Evolutionary conservation across 176 grass and related monocot species (phyloP).

Genomic region (Oryza longistaminata): DNA sequence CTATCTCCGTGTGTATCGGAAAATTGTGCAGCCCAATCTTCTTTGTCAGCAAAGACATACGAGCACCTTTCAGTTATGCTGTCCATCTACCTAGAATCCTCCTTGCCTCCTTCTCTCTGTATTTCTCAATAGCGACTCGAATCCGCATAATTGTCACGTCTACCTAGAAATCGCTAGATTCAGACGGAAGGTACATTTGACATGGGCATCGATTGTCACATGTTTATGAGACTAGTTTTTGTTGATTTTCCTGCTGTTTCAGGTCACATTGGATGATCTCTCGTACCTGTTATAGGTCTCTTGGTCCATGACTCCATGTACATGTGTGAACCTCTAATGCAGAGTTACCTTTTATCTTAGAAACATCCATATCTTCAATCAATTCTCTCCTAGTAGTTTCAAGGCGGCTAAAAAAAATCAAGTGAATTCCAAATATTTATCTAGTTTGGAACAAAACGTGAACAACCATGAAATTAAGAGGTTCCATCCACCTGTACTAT

Average conservation of each 20-base stretch:
- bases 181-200: not conserved
- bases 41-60: not conserved
- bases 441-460: too few species aligned
- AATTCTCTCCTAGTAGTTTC: not conserved
- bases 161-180: not conserved
- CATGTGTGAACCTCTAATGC: too few species aligned
- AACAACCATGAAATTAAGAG: not conserved
- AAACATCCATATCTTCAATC: not conserved
- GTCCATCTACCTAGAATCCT: not conserved
- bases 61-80: not conserved
- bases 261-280: not conserved
- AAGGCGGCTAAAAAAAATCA: not conserved
- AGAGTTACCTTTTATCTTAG: not conserved
- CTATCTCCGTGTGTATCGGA: not conserved
- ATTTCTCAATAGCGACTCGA: not conserved
- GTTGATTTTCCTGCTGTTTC: not conserved
- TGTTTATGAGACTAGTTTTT: not conserved
- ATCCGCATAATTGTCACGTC: not conserved
- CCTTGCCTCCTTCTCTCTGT: not conserved
- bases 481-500: not conserved
- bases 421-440: not conserved
- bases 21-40: not conserved
- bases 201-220: not conserved
- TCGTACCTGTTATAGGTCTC: not conserved
- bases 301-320: too few species aligned